These are phyloP conservation scores for Fraxinus xanthoxyloides DNA, from an alignment of 305 asterid species.

Conservation along the genomic window DNA sequence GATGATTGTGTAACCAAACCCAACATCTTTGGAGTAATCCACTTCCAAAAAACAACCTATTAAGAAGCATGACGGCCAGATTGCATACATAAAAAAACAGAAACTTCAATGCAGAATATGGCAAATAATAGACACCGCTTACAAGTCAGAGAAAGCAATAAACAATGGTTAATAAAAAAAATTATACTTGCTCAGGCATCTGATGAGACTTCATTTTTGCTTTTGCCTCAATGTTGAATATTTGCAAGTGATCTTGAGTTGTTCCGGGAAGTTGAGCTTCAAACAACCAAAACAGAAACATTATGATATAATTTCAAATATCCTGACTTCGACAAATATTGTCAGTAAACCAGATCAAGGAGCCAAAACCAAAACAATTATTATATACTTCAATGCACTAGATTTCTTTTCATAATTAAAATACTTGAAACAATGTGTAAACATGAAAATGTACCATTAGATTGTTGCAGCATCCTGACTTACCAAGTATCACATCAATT, in stretches of 20 bases:
- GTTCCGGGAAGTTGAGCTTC: conserved; percentile 29
- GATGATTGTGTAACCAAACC: conserved; percentile 48
- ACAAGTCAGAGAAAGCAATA: not conserved
- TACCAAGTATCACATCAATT: not conserved
- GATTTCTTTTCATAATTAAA: not conserved
- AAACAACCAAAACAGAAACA: not conserved
- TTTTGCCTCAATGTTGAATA: conserved; percentile 95
- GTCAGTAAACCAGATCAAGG: not conserved
- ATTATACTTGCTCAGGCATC: conserved; percentile 7
- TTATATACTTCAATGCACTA: not conserved
- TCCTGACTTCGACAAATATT: not conserved
- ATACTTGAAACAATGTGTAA: not conserved
- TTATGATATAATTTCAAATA: not conserved
- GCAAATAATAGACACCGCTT: not conserved
- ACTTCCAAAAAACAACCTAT: not conserved
- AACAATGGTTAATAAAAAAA: not conserved
- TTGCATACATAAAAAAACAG: not conserved
- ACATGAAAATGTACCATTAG: not conserved
- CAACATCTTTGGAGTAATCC: conserved; percentile 22
- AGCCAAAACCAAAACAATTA: not conserved
- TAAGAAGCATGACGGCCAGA: not conserved
- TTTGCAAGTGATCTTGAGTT: conserved; percentile 92
- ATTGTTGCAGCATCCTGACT: not conserved
- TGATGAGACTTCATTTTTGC: conserved; percentile 90
- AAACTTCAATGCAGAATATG: conserved; percentile 1